Conservation (phyloP, 1,284 basidiomycete species). For the Ceratobasidium sp. region DNA sequence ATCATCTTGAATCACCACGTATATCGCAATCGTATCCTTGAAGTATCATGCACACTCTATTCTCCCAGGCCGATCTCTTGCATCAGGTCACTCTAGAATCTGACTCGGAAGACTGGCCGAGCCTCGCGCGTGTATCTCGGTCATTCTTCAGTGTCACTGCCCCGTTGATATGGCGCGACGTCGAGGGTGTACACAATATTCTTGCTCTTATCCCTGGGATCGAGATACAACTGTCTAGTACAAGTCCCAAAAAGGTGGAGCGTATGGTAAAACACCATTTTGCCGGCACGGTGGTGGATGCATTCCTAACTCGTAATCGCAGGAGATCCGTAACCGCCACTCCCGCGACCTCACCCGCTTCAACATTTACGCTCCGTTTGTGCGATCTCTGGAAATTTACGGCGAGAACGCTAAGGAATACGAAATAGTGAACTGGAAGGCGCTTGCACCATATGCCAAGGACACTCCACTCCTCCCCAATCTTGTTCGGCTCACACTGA, state of each 20-base stretch:
- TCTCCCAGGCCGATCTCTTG: neutral
- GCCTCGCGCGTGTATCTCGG: conserved; percentile 20
- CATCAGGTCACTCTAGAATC: neutral
- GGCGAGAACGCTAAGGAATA: neutral
- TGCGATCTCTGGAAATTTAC: conserved; percentile 24
- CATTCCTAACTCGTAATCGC: neutral
- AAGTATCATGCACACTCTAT: neutral
- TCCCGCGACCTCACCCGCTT: conserved; percentile 1
- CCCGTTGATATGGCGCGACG: conserved; percentile 10
- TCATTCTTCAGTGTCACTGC: neutral
- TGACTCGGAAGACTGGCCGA: neutral
- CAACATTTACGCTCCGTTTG: conserved; percentile 16
- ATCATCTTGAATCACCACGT: no score
- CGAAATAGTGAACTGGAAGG: conserved; percentile 6
- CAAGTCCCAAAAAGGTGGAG: neutral
- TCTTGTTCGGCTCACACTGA: conserved; percentile 8
- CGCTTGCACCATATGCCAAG: neutral
- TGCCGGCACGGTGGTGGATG: neutral
- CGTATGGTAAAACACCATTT: neutral
- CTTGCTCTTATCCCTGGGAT: conserved; percentile 3
- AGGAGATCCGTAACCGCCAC: neutral
- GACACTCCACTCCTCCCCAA: conserved; percentile 4
- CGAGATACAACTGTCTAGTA: neutral
- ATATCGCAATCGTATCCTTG: no score
- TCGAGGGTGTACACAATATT: conserved; percentile 18